Base-by-base conservation (phyloP, 2,329 filamentous ascomycete genomes). In the Nigrospora osmanthi region DNA sequence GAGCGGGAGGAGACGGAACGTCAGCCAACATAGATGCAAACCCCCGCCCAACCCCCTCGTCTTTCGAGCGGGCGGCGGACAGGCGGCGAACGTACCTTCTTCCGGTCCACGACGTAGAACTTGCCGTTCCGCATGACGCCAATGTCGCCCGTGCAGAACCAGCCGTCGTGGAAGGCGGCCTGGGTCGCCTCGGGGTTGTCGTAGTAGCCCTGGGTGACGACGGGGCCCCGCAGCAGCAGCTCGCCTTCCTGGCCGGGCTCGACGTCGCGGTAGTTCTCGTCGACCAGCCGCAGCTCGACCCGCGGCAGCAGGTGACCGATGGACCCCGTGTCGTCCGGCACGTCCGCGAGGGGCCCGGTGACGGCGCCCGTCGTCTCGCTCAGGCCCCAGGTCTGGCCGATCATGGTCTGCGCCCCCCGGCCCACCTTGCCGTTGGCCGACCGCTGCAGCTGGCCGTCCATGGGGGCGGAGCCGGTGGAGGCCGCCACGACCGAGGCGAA, bases 141-240 rank as follows among this genome's bases (percentile, higher is more conserved):
- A 4, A 91, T 77, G 56, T 94, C 88, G 0, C 87, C 88, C 0
- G 87, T 90, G 56, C 83, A 83, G 71, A 91, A 89, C 71, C 84
- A 94, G 4, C 66, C 69, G 17, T 68, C 62, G 0, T 58, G 60
- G 44, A 88, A 76, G 0, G 82, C 76, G 42, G 81, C 75, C 1
- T 64, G 66, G 1, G 84, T 88, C 0, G 80, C 84, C 50, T 78
- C 69, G 0, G 75, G 69, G 51, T 89, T 89, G 53, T 82, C 81
- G 52, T 80, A 71, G 54, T 88, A 90, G 9, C 84, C 86, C 62
- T 79, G 78, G 53, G 84, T 85, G 16, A 88, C 68, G 50, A 87
- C 83, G 0, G 85, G 84, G 0, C 87, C 85, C 43, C 80, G 79
- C 37, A 88, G 71, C 69, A 82, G 81, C 1, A 85, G 65, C 58